Percentiles rank a stretch among this genome's conserved stretches.
Conservation (phyloP, 2,329 filamentous ascomycete species). For the Chrysosporium queenslandicum region DNA sequence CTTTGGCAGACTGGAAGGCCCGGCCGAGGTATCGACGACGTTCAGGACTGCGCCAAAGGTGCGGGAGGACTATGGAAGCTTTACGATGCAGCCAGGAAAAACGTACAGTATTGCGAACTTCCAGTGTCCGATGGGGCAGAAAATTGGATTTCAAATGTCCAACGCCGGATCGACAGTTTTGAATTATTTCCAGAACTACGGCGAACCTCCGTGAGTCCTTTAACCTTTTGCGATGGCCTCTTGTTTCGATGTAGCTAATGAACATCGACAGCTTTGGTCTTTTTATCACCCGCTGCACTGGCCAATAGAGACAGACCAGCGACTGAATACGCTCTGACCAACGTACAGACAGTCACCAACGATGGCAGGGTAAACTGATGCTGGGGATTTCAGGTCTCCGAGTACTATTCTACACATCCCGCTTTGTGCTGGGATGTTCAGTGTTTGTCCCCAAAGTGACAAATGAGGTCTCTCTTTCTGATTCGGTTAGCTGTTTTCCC, state of each 20-base stretch:
- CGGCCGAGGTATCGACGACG: conserved; percentile 43
- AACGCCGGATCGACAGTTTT: conserved; percentile 43
- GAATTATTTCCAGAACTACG: conserved; percentile 56
- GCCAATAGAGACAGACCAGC: conserved; percentile 5
- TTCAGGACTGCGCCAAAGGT: conserved; percentile 45
- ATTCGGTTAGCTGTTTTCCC: too few species aligned
- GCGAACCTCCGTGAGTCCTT: conserved; percentile 39
- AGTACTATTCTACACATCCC: too few species aligned
- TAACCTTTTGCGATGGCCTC: not conserved
- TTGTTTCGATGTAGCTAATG: not conserved
- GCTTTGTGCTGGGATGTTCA: too few species aligned
- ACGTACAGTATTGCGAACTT: conserved; percentile 46
- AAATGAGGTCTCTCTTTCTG: too few species aligned
- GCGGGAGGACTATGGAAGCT: conserved; percentile 36
- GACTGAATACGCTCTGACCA: too few species aligned
- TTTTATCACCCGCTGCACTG: conserved; percentile 12
- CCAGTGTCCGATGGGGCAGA: conserved; percentile 45
- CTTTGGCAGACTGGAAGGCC: conserved; percentile 42
- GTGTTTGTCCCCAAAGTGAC: too few species aligned
- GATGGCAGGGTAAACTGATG: not conserved
- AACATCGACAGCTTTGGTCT: conserved; percentile 5
- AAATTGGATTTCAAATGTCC: conserved; percentile 45
- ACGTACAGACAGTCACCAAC: too few species aligned
- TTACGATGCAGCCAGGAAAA: conserved; percentile 44
- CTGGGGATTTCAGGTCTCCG: too few species aligned